Evolutionary conservation across 129 eudicot genomes (phyloP).

Genomic region (Chrysanthemum makinoi): DNA sequence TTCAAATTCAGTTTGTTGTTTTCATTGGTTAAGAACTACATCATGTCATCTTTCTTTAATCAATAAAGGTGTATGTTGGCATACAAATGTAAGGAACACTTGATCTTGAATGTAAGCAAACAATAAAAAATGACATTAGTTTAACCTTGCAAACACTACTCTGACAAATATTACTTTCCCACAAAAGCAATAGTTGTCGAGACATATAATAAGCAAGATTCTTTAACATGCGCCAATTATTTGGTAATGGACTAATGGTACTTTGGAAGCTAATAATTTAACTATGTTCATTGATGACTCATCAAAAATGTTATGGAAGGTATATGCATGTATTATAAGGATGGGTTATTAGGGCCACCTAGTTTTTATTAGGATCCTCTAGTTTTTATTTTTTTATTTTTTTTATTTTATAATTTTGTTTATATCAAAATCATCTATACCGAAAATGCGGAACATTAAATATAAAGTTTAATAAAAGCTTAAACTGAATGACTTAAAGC

Average conservation of each 20-base stretch:
- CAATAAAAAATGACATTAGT: background rate
- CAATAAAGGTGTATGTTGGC: background rate
- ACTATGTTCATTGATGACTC: background rate
- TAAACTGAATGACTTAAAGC: too few relatives aligned
- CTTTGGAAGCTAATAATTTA: background rate
- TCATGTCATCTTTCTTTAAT: background rate
- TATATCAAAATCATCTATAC: too few relatives aligned
- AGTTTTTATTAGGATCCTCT: too few relatives aligned
- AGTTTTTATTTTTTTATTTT: too few relatives aligned
- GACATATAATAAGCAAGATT: constrained; percentile 12
- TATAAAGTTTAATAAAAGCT: too few relatives aligned
- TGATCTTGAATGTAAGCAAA: background rate
- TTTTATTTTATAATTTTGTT: too few relatives aligned
- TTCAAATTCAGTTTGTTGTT: constrained; percentile 19
- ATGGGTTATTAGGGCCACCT: too few relatives aligned
- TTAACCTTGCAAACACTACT: constrained; percentile 7
- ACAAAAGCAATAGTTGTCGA: constrained; percentile 2
- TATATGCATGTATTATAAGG: too few relatives aligned
- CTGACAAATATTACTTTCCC: constrained; percentile 11
- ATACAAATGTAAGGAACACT: background rate
- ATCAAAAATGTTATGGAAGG: too few relatives aligned
- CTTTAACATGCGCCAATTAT: constrained; percentile 17
- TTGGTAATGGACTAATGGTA: background rate
- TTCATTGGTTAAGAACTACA: constrained; percentile 8
- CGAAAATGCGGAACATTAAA: too few relatives aligned